A percentile compares a stretch with the other conserved stretches of the same genome.
Conservation (phyloP, 2,329 filamentous ascomycete species). For the Neonectria magnoliae region DNA sequence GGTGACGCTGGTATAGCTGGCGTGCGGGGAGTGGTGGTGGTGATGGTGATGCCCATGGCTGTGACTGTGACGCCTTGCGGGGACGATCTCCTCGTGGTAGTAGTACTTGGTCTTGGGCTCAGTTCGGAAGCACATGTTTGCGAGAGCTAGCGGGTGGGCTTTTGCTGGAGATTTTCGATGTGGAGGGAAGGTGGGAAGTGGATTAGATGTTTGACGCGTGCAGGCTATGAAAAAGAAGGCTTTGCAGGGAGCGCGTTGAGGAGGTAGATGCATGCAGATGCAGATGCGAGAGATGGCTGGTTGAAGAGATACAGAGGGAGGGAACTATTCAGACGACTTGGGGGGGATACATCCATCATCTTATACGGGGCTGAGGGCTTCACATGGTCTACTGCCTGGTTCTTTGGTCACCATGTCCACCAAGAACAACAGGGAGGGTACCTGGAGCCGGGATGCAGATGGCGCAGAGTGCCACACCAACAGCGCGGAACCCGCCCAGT, state of each 20-base stretch:
- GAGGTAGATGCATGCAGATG: background rate
- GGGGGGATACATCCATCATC: constrained; percentile 35
- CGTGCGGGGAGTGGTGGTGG: constrained; percentile 48
- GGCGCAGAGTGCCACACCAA: constrained; percentile 26
- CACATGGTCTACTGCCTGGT: constrained; percentile 40
- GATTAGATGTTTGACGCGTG: constrained; percentile 1
- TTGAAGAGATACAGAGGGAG: constrained; percentile 16
- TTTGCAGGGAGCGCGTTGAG: background rate
- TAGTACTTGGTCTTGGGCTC: constrained; percentile 61
- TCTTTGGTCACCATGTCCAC: constrained; percentile 39
- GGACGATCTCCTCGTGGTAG: constrained; percentile 64
- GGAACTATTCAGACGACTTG: background rate
- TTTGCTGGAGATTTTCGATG: background rate
- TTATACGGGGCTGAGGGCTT: constrained; percentile 36
- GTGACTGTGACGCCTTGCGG: constrained; percentile 52
- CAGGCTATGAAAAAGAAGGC: background rate
- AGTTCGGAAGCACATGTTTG: constrained; percentile 62
- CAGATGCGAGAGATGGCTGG: background rate
- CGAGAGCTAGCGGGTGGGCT: background rate
- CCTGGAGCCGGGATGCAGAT: constrained; percentile 27
- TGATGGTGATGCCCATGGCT: constrained; percentile 50
- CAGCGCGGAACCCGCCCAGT: constrained; percentile 3
- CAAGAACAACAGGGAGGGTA: constrained; percentile 36
- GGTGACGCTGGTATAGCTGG: constrained; percentile 55
- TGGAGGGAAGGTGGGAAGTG: background rate